Evolutionary conservation across 495 filamentous ascomycete species (phyloP), one percentile per base, ranked within the genome.

Genomic region (Penicillium parvum): DNA sequence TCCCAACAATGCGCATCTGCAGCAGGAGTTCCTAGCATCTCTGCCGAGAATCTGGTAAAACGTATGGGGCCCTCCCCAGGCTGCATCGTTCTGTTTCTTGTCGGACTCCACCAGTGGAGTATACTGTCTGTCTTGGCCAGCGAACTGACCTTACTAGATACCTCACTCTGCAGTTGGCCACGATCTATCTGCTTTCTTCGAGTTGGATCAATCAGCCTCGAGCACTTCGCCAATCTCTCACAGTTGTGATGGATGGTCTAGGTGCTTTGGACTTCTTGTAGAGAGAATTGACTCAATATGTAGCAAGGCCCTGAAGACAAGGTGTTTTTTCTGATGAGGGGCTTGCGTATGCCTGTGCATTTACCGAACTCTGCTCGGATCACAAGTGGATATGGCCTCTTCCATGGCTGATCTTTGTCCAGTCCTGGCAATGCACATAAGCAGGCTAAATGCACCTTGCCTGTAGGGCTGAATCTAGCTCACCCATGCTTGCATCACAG

Each of bases 391-490:
- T 25, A 34, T 12, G 6, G 7, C n/a, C 28, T 30, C 8, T 28
- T 40, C n/a, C 27, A 8, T 2, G 7, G 11, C 1, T 32, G 17
- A 6, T 26, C 29, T 18, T 23, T 16, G 14, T 0, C 16, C n/a
- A 15, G 15, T n/a, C n/a, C n/a, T 41, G 37, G 19, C 17, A 23
- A 35, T 11, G n/a, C 27, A 15, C 25, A 43, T 40, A 46, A 39
- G 36, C 47, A 43, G 44, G 16, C 51, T 51, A 51, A 41, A 14
- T 35, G 18, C 32, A 1, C 26, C 34, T 40, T 39, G 36, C 22
- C 25, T 43, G 30, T 56, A 59, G 47, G 56, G 56, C 56, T 59
- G 56, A 59, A 40, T 29, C 49, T 50, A 52, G 37, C 36, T 36
- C 33, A 12, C 6, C 35, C 33, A 47, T 37, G 16, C n/a, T 28